Conservation (phyloP, 176 grass and related monocot species). For the Rhipidocladum racemiflorum region DNA sequence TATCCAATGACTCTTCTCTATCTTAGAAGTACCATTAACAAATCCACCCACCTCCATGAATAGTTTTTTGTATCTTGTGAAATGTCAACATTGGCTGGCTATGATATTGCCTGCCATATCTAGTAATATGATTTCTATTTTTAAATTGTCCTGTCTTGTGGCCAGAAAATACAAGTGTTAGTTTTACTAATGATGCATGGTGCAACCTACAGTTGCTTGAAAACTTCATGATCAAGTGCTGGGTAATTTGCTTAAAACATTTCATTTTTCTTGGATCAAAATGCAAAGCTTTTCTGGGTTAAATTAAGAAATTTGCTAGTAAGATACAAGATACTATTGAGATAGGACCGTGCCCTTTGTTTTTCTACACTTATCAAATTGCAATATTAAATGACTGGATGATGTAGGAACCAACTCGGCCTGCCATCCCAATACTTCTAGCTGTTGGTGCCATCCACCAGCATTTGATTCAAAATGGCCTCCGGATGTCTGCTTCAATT, state of each 20-base stretch:
- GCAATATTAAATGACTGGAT: conserved; percentile 25
- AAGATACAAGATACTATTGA: neutral
- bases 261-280: conserved; percentile 10
- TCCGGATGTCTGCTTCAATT: conserved; percentile 94
- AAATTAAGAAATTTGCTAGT: neutral
- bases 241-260: conserved; percentile 1
- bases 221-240: neutral
- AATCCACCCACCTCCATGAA: neutral
- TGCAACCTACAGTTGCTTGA: neutral
- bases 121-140: conserved; percentile 19
- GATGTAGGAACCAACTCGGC: conserved; percentile 80
- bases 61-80: neutral
- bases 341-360: neutral
- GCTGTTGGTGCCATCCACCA: conserved; percentile 98
- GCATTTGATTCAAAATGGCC: conserved; percentile 99
- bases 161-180: neutral
- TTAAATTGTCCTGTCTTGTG: neutral
- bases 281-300: neutral
- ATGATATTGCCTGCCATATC: conserved; percentile 4
- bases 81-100: neutral
- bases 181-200: neutral
- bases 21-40: conserved; percentile 4
- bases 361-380: conserved; percentile 3
- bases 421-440: conserved; percentile 94
- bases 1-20: neutral